phyloP scores from a whole-genome alignment of 163 green algal genomes.

The Prototheca wickerhamii region DNA sequence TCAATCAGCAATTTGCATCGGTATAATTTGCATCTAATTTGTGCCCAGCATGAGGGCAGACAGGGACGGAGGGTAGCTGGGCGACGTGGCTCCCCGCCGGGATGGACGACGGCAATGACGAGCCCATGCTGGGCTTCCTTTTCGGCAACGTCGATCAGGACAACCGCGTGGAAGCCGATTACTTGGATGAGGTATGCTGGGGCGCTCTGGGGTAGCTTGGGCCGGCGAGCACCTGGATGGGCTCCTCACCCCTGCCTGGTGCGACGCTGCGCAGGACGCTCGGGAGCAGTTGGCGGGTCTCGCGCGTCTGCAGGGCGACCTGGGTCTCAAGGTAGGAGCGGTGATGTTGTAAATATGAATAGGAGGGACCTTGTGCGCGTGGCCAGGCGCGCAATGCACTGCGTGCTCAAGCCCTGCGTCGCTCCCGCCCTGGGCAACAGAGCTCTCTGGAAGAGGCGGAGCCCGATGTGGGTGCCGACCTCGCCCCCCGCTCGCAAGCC shows the following conservation, averaged over 20 bases:
- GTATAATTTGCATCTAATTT: too few relatives aligned
- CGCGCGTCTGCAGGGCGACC: constrained; percentile 9
- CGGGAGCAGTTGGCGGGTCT: constrained; percentile 26
- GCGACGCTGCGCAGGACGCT: constrained; percentile 17
- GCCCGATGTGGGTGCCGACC: not conserved
- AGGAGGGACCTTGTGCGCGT: not conserved
- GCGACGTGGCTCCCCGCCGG: too few relatives aligned
- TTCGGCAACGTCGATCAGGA: constrained; percentile 36
- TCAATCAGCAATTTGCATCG: too few relatives aligned
- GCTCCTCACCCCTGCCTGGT: not conserved
- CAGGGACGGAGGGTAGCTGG: too few relatives aligned
- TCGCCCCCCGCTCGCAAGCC: not conserved
- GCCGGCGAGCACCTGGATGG: too few relatives aligned
- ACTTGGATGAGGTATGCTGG: constrained; percentile 22
- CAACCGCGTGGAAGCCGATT: constrained; percentile 28
- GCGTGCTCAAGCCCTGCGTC: too few relatives aligned
- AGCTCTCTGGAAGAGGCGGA: too few relatives aligned
- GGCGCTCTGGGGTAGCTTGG: not conserved
- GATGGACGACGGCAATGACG: constrained; percentile 7
- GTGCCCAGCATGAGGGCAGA: too few relatives aligned
- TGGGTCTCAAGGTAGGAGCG: constrained; percentile 10
- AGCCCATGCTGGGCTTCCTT: constrained; percentile 21
- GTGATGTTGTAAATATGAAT: not conserved
- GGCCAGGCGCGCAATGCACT: too few relatives aligned
- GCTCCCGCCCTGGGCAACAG: too few relatives aligned